phyloP scores from a whole-genome alignment of 352 stramenopile species.

The Phytophthora crassamura region DNA sequence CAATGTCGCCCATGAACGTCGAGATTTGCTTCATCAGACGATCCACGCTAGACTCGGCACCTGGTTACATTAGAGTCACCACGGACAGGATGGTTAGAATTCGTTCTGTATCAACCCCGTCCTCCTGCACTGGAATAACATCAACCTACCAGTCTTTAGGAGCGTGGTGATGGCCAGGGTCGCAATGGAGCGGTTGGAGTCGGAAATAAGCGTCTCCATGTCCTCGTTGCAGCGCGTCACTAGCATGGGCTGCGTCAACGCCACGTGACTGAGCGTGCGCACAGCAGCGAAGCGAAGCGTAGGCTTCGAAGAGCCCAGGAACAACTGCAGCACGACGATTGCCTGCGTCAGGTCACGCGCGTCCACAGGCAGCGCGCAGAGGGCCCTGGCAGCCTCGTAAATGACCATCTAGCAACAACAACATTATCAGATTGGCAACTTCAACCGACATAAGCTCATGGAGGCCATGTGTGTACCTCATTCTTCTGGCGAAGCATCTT shows the following conservation, averaged over 20 bases:
- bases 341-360: conserved; percentile 96
- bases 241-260: conserved; percentile 92
- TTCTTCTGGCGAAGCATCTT: conserved; percentile 97
- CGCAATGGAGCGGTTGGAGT: conserved; percentile 98
- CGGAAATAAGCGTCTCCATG: conserved; percentile 97
- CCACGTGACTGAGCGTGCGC: conserved; percentile 94
- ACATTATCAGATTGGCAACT: conserved; percentile 3
- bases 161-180: conserved; percentile 99
- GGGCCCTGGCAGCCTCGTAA: conserved; percentile 97
- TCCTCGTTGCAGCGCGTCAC: conserved; percentile 99
- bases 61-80: conserved; percentile 23
- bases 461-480: conserved; percentile 53
- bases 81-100: conserved; percentile 7
- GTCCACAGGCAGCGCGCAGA: conserved; percentile 97
- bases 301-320: conserved; percentile 95
- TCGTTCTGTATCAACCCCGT: background rate
- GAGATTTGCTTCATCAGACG: conserved; percentile 98
- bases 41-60: conserved; percentile 96
- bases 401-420: conserved; percentile 95
- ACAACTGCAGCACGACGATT: conserved; percentile 97
- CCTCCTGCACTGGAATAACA: background rate
- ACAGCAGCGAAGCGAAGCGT: conserved; percentile 97
- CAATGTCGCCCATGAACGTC: conserved; percentile 99
- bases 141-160: conserved; percentile 95
- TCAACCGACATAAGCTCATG: background rate